phyloP scores from a whole-genome alignment of 768 basidiomycete species.

The Mycena albidolilacea region DNA sequence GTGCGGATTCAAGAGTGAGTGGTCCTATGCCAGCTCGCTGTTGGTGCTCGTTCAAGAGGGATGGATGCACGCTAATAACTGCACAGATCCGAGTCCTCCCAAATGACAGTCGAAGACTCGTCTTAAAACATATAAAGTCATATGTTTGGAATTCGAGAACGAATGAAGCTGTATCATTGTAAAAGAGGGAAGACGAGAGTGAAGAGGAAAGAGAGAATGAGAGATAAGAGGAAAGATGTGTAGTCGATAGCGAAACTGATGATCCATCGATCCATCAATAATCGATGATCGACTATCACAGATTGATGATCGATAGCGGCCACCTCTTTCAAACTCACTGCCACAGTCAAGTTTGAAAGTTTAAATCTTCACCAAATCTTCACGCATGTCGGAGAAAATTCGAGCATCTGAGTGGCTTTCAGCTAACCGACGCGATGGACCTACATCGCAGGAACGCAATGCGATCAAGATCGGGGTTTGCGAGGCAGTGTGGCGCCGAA shows the following conservation, averaged over 20 bases:
- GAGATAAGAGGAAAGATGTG: not conserved
- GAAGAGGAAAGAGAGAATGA: not conserved
- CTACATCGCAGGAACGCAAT: not conserved
- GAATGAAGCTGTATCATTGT: not conserved
- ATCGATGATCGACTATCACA: no score
- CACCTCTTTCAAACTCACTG: no score
- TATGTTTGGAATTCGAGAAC: not conserved
- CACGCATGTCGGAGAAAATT: not conserved
- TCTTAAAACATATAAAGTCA: not conserved
- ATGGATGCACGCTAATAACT: not conserved
- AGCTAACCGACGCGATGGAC: no score
- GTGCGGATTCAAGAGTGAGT: not conserved
- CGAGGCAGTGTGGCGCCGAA: not conserved
- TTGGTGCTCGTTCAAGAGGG: not conserved
- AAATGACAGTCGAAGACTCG: not conserved
- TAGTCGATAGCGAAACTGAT: not conserved
- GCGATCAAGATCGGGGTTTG: not conserved
- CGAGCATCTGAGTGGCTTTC: not conserved
- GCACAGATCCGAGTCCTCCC: not conserved
- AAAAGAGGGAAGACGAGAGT: not conserved
- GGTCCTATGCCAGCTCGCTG: not conserved
- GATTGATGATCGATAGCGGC: not conserved
- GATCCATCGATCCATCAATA: not conserved
- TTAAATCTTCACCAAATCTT: no score
- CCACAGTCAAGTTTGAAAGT: no score